Evolutionary conservation across 2,329 filamentous ascomycete genomes (phyloP).

Genomic region (Clarireedia paspali): DNA sequence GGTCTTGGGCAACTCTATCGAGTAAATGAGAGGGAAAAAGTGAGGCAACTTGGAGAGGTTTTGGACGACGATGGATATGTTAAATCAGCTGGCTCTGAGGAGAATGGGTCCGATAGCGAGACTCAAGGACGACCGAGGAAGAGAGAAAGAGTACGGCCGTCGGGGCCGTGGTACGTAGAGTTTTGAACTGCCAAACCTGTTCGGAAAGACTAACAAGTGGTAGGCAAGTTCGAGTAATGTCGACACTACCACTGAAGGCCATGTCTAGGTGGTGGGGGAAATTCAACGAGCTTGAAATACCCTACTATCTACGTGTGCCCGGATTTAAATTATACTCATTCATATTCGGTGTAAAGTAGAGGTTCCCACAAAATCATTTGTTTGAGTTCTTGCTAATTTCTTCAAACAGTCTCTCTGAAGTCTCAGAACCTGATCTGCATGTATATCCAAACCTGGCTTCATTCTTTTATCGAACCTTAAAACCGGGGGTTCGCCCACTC

Average conservation of each 20-base stretch:
- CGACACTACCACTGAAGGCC: constrained; percentile 63
- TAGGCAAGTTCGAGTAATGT: constrained; percentile 67
- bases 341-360: constrained; percentile 63
- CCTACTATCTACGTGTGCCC: constrained; percentile 61
- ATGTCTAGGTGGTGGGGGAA: constrained; percentile 64
- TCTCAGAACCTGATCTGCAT: constrained; percentile 81
- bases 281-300: constrained; percentile 66
- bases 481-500: constrained; percentile 78
- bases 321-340: constrained; percentile 69
- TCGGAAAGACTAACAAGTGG: constrained; percentile 11
- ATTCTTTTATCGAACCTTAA: constrained; percentile 95
- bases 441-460: constrained; percentile 86
- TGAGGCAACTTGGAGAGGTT: constrained; percentile 30
- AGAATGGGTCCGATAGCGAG: constrained; percentile 33
- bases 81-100: constrained; percentile 21
- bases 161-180: constrained; percentile 51
- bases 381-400: constrained; percentile 14
- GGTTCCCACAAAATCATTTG: background rate
- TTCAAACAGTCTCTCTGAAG: constrained; percentile 61
- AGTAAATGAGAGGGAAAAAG: constrained; percentile 43
- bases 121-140: constrained; percentile 35
- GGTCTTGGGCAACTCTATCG: constrained; percentile 58
- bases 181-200: background rate
- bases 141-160: constrained; percentile 53
- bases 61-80: constrained; percentile 30